These are phyloP conservation scores for Avicennia marina DNA, from an alignment of 257 asterid genomes.

Conservation along the genomic window DNA sequence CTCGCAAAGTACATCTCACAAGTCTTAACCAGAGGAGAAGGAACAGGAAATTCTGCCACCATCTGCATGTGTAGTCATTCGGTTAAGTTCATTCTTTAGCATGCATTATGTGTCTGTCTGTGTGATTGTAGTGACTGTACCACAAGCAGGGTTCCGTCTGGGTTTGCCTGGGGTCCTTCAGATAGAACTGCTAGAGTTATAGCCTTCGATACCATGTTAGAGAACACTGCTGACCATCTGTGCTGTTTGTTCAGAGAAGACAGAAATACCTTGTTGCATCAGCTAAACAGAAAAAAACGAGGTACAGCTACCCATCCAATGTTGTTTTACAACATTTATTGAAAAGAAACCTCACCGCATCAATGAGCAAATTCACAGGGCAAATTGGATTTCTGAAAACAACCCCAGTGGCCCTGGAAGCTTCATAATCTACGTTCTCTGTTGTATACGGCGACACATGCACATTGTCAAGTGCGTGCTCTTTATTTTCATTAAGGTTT, in stretches of 20 bases:
- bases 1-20: constrained; percentile 44
- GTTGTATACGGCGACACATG: not conserved
- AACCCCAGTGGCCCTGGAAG: constrained; percentile 44
- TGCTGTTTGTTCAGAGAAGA: constrained; percentile 32
- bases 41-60: constrained; percentile 40
- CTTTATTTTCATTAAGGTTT: constrained; percentile 15
- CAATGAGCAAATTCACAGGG: constrained; percentile 40
- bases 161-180: constrained; percentile 20
- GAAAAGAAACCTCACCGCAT: constrained; percentile 34
- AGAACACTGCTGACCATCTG: constrained; percentile 43
- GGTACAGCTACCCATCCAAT: not conserved
- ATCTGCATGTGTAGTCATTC: constrained; percentile 25
- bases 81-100: not conserved
- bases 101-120: not conserved
- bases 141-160: constrained; percentile 46
- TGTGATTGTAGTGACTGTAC: constrained; percentile 20
- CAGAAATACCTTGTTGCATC: not conserved
- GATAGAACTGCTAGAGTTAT: constrained; percentile 33
- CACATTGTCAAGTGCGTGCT: not conserved
- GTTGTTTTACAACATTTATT: not conserved
- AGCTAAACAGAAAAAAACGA: not conserved
- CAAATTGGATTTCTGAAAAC: constrained; percentile 32
- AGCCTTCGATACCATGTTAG: constrained; percentile 44
- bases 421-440: constrained; percentile 16
- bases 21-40: constrained; percentile 44